phyloP scores from a whole-genome alignment of 2,329 filamentous ascomycete species.

The Sporothrix globosa region DNA sequence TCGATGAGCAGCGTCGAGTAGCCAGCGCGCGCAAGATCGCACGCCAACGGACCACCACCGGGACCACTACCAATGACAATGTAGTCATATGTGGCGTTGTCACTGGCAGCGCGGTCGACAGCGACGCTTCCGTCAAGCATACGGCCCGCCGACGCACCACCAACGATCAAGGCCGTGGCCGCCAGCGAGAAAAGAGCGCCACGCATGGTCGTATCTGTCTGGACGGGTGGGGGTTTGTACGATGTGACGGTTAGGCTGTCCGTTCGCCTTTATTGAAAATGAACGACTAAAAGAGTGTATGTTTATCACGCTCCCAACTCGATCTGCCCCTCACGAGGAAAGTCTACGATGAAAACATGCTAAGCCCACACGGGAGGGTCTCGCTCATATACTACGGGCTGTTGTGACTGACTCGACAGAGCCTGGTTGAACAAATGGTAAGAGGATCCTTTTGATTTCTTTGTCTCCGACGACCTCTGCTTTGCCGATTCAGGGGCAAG shows the following conservation, averaged over 20 bases:
- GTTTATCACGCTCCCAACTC: background rate
- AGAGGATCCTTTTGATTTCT: too few species aligned
- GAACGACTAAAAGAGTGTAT: background rate
- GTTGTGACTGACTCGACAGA: background rate
- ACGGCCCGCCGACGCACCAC: constrained; percentile 12
- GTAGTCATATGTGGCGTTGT: constrained; percentile 40
- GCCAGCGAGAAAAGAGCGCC: constrained; percentile 21
- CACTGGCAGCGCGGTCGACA: constrained; percentile 5
- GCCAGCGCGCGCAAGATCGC: constrained; percentile 54
- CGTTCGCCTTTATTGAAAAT: background rate
- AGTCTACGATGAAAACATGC: background rate
- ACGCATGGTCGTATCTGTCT: constrained; percentile 17
- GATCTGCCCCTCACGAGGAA: background rate
- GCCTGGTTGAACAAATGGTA: background rate
- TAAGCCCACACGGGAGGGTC: background rate
- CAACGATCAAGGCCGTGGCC: constrained; percentile 15
- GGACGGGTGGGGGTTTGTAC: background rate
- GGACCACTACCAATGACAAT: constrained; percentile 55
- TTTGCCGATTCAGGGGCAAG: constrained; percentile 15
- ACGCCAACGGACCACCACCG: constrained; percentile 54
- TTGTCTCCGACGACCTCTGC: background rate
- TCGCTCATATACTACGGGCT: background rate
- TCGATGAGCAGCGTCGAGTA: constrained; percentile 57
- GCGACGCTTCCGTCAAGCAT: constrained; percentile 22
- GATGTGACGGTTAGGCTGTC: too few species aligned